phyloP scores from a whole-genome alignment of 2,329 filamentous ascomycete genomes.

The Arthrinium phaeospermum region DNA sequence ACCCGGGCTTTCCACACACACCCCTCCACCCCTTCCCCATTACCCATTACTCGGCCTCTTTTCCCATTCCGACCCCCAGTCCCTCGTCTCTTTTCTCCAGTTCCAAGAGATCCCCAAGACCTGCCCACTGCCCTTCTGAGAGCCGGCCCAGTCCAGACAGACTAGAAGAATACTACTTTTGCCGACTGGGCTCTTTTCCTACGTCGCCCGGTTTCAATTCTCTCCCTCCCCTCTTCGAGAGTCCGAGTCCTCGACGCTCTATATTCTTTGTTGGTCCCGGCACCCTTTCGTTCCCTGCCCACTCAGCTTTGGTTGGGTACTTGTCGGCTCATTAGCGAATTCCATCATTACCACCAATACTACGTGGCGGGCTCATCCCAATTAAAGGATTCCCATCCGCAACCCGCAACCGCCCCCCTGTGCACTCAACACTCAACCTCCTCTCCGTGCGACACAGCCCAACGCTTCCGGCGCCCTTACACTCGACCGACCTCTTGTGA shows the following conservation, averaged over 20 bases:
- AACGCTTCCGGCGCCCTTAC: neutral
- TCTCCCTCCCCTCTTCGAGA: neutral
- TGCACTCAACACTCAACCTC: neutral
- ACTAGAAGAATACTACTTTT: slow-evolving; percentile 18
- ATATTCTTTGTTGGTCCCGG: neutral
- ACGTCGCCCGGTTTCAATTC: neutral
- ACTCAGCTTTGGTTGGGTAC: slow-evolving; percentile 1
- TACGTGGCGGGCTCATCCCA: slow-evolving; percentile 18
- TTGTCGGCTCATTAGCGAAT: neutral
- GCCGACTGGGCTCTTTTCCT: neutral
- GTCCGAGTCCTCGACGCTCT: neutral
- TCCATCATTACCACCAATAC: slow-evolving; percentile 15
- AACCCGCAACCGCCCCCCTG: neutral
- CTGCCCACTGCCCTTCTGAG: slow-evolving; percentile 13
- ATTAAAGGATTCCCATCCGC: slow-evolving; percentile 6
- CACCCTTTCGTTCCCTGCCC: neutral
- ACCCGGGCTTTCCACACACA: slow-evolving; percentile 11
- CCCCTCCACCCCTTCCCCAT: slow-evolving; percentile 28
- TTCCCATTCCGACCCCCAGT: slow-evolving; percentile 19
- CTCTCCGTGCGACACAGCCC: neutral
- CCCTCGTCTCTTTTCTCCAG: slow-evolving; percentile 12
- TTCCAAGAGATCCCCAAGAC: slow-evolving; percentile 16
- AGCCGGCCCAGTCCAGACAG: neutral
- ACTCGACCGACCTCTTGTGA: neutral
- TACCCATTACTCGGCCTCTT: slow-evolving; percentile 21